phyloP scores from a whole-genome alignment of 345 rosid genomes.

The Clausena lansium region DNA sequence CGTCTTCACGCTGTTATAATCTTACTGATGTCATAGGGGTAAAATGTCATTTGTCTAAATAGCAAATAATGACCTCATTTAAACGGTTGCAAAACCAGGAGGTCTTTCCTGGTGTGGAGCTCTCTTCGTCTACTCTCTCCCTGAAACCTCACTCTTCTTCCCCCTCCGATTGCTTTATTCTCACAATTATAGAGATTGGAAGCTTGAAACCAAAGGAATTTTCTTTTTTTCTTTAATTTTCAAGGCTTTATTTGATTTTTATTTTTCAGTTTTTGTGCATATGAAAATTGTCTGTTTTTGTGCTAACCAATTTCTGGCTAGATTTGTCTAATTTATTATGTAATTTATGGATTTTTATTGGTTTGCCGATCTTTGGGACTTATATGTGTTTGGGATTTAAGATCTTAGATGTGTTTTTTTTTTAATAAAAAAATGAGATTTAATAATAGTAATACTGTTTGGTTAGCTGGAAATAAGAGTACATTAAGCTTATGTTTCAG shows the following conservation, averaged over 20 bases:
- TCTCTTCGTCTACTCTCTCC: conserved; percentile 57
- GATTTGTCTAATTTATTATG: not conserved
- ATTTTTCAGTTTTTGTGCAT: too few relatives aligned
- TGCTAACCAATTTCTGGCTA: not conserved
- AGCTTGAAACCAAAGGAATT: conserved; percentile 61
- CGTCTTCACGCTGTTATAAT: too few relatives aligned
- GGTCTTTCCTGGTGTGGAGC: conserved; percentile 87
- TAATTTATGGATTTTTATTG: not conserved
- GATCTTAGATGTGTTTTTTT: not conserved
- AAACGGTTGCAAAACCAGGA: conserved; percentile 40
- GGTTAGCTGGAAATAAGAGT: not conserved
- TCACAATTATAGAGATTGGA: conserved; percentile 55
- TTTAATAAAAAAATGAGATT: not conserved
- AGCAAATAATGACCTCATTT: too few relatives aligned
- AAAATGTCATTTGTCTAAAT: too few relatives aligned
- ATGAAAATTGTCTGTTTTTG: not conserved
- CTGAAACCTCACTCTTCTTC: conserved; percentile 52
- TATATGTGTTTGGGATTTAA: not conserved
- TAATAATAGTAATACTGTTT: not conserved
- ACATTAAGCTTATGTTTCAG: too few relatives aligned
- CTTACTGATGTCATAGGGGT: too few relatives aligned
- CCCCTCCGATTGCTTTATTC: conserved; percentile 49
- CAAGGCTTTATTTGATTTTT: too few relatives aligned
- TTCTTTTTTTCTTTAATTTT: not conserved
- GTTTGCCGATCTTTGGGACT: not conserved